Evolutionary conservation across 768 basidiomycete genomes (phyloP), one percentile per base, ranked within the genome.

Genomic region (Mycena filopes): DNA sequence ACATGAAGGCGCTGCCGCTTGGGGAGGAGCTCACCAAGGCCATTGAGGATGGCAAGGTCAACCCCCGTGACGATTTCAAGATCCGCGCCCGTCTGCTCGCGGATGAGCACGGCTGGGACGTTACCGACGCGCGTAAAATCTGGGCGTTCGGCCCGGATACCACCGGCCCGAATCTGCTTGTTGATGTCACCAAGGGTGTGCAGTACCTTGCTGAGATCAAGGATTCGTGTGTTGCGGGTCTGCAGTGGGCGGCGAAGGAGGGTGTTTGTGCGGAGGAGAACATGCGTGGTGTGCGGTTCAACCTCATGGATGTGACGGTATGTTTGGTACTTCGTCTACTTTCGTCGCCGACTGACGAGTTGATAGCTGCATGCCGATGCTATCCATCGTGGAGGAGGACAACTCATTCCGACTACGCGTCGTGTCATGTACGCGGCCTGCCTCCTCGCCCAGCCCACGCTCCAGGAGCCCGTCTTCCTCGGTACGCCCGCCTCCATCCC

Each of bases 121-220:
- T 99, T 70, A 98, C 98, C 65, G 98, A 99, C 75, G 98, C 98
- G 72, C 87, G 98, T 77, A 98, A 98, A 87, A 99, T 99, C 77
- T 99, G 98, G 98, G 95, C 94, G 82, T 99, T 99, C 86, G 98
- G 97, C 73, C 98, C 98, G 68, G 98, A 99, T 70, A 98, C 95
- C 60, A 95, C 94, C 70, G 98, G 98, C 46, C 90, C 98, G 62
- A 99, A 99, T 83, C 80, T 99, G 79, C 81, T 99, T 78, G 95
- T 98, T 73, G 98, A 99, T 82, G 94, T 92, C 73, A 98, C 98
- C 74, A 99, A 99, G 89, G 98, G 95, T 84, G 95, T 98, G 63
- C 98, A 99, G 77, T 99, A 98, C 84, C 84, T 99, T 67, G 96
- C 95, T 77, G 98, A 99, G 88, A 99, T 99, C 86, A 99, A 99